phyloP scores from a whole-genome alignment of 2,329 filamentous ascomycete species.

The Cadophora malorum region DNA sequence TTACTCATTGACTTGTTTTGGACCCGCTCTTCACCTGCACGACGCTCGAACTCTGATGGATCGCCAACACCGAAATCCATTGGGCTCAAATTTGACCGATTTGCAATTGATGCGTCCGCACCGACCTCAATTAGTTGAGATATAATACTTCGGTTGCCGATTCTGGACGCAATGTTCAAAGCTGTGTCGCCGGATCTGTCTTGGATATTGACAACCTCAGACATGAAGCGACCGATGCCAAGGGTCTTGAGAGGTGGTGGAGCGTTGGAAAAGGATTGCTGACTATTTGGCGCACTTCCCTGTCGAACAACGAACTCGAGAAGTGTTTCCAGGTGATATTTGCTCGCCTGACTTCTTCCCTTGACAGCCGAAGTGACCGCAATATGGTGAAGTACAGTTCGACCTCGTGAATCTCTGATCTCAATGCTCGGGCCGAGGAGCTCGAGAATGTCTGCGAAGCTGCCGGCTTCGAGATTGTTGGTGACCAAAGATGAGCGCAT shows the following conservation, averaged over 20 bases:
- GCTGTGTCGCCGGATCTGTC: slow-evolving; percentile 96
- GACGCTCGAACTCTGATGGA: slow-evolving; percentile 55
- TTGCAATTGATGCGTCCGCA: slow-evolving; percentile 89
- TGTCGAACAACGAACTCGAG: slow-evolving; percentile 94
- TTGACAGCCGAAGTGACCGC: slow-evolving; percentile 95
- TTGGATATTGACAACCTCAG: slow-evolving; percentile 93
- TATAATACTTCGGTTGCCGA: slow-evolving; percentile 92
- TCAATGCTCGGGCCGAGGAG: slow-evolving; percentile 90
- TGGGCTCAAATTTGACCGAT: slow-evolving; percentile 85
- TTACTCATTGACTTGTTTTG: slow-evolving; percentile 56
- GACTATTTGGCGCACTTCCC: slow-evolving; percentile 67
- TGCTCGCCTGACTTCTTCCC: slow-evolving; percentile 86
- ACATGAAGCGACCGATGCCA: slow-evolving; percentile 91
- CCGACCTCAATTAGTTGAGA: slow-evolving; percentile 96
- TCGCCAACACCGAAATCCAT: slow-evolving; percentile 93
- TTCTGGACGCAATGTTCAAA: slow-evolving; percentile 89
- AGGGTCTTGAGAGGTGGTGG: slow-evolving; percentile 55
- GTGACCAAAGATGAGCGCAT: slow-evolving; percentile 93
- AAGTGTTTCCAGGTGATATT: slow-evolving; percentile 94
- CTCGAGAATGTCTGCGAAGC: slow-evolving; percentile 89
- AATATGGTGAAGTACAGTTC: slow-evolving; percentile 95
- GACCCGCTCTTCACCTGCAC: slow-evolving; percentile 51
- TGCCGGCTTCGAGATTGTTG: slow-evolving; percentile 90
- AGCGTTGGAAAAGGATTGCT: slow-evolving; percentile 46
- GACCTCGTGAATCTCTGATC: slow-evolving; percentile 83